Evolutionary conservation across 192 early-diverging fungal genomes (phyloP).

Genomic region (Geosiphon pyriformis): DNA sequence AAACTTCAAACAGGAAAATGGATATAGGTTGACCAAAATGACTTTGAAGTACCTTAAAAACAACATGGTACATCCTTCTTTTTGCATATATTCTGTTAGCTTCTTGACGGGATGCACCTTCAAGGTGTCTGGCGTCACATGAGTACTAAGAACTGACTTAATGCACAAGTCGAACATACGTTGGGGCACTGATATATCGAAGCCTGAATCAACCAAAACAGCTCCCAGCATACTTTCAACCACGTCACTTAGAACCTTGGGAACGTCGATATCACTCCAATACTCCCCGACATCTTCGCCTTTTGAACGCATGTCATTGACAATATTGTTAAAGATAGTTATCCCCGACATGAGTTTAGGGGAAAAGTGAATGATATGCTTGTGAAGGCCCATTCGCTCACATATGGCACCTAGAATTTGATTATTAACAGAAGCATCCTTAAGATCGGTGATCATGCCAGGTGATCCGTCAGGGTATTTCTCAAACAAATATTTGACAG

Average conservation of each 20-base stretch:
- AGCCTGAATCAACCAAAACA: conserved; percentile 76
- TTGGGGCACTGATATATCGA: conserved; percentile 28
- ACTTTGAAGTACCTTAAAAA: conserved; percentile 31
- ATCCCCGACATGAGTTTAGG: conserved; percentile 51
- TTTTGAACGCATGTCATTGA: conserved; percentile 36
- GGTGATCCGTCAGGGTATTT: conserved; percentile 63
- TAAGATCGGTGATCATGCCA: conserved; percentile 75
- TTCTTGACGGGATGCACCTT: conserved; percentile 41
- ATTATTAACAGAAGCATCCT: conserved; percentile 86
- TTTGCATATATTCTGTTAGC: conserved; percentile 35
- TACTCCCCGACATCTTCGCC: conserved; percentile 53
- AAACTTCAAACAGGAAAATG: not conserved
- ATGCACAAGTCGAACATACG: conserved; percentile 32
- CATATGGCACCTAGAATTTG: conserved; percentile 71
- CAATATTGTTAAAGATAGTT: conserved; percentile 43
- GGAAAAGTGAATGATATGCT: conserved; percentile 61
- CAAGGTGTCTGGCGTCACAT: conserved; percentile 40
- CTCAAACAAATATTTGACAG: conserved; percentile 68
- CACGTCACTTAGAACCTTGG: conserved; percentile 83
- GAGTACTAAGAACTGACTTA: conserved; percentile 33
- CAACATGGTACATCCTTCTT: conserved; percentile 36
- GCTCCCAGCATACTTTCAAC: conserved; percentile 88
- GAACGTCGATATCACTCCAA: conserved; percentile 75
- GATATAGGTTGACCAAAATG: no score
- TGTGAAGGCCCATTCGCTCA: conserved; percentile 57